Conservation (phyloP, 306 rosid species). For the Glycine soja region DNA sequence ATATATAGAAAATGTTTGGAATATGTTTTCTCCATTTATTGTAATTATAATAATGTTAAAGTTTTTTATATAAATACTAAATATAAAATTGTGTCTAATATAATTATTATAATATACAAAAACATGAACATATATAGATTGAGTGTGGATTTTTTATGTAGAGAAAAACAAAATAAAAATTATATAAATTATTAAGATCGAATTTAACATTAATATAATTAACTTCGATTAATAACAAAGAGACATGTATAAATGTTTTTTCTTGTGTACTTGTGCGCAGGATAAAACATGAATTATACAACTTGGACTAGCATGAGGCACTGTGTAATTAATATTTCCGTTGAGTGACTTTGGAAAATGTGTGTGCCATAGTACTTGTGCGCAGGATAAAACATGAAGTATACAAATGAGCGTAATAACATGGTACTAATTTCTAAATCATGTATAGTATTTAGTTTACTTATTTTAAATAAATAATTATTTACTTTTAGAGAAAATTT, state of each 20-base stretch:
- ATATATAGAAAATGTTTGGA: neutral
- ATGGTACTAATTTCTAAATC: neutral
- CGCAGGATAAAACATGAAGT: too few relatives aligned
- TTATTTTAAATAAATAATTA: neutral
- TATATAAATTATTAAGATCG: neutral
- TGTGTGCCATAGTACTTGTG: too few relatives aligned
- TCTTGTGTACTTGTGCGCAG: neutral
- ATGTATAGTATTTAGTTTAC: neutral
- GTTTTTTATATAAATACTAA: neutral
- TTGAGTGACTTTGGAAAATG: too few relatives aligned
- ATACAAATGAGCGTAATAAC: neutral
- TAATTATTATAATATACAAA: neutral
- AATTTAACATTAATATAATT: neutral
- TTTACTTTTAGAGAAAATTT: neutral
- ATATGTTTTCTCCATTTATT: neutral
- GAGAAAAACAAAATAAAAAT: neutral
- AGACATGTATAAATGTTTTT: neutral
- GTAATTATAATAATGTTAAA: too few relatives aligned
- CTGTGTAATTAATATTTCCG: conserved; percentile 4
- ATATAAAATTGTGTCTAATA: neutral
- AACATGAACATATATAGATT: neutral
- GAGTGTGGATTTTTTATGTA: neutral
- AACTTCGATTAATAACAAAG: neutral
- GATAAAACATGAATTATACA: neutral
- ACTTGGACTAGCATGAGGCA: neutral